Base-by-base conservation (phyloP, 768 basidiomycete genomes). In the Infundibulicybe gibba region DNA sequence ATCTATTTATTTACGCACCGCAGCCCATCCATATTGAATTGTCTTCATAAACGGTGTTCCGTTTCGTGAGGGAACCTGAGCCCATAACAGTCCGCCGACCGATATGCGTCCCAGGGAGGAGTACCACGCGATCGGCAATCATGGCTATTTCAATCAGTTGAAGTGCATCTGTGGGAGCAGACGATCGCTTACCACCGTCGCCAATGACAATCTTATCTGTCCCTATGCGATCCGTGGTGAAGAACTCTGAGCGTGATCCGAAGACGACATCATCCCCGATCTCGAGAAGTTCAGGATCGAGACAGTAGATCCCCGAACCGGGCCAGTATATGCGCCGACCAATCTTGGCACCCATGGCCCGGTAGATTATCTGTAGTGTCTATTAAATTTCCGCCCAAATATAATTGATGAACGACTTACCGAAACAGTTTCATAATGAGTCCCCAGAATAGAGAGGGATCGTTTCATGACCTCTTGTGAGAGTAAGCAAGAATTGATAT, bases 271-370 rank as follows among this genome's bases (percentile, higher is more conserved):
- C 70, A 54, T 76, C 65, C 17, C 75, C 75, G 20, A 76, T 70
- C 41, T 73, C 70, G 42, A 76, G 58, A 30, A 76, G 56, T 57
- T 76, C 75, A 1, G 75, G 75, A 49, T 76, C 75, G 14, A 58
- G 63, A 48, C 75, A 75, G 53, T 67, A 64, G 21, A 76, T 61
- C 6, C 74, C 71, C 6, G 70, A 70, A 2, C 69, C 70, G 11
- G 75, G 75, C 75, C 75, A 76, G 54, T 75, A 76, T 10, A 76
- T 65, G 8, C 69, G 68, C 49, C 64, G 57, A 16, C 75, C 75
- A n/a, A 76, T 59, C 56, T 72, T 74, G 16, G 75, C 74, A n/a
- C 75, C 75, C 75, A 76, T 75, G 6, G 58, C 55, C n/a, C 74
- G 65, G 49, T 67, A 75, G 1, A 68, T 60, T 19, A 70, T 55